Evolutionary conservation across 495 filamentous ascomycete genomes (phyloP).

Genomic region (Penicillium bovifimosum): DNA sequence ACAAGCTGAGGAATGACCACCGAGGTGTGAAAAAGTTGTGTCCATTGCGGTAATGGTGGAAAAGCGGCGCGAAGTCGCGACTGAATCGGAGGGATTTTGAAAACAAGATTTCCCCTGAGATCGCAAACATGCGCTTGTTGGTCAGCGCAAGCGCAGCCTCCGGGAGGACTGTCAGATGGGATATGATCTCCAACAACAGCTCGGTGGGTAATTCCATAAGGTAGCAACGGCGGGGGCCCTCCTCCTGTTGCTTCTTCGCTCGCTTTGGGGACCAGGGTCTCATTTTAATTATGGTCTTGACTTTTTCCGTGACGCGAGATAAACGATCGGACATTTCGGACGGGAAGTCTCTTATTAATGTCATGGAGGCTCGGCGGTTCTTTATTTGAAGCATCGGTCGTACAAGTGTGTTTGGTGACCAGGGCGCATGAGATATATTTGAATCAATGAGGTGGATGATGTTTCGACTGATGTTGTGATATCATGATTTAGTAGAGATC

Average conservation of each 20-base stretch:
- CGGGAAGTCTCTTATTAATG: constrained; percentile 12
- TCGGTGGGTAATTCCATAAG: constrained; percentile 43
- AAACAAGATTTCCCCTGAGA: constrained; percentile 31
- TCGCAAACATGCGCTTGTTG: constrained; percentile 39
- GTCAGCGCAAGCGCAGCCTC: constrained; percentile 41
- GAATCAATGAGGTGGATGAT: constrained; percentile 1
- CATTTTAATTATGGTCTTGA: constrained; percentile 33
- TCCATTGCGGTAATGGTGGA: constrained; percentile 41
- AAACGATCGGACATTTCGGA: constrained; percentile 28
- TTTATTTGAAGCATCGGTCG: constrained; percentile 10
- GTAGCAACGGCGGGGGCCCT: constrained; percentile 25
- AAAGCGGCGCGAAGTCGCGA: constrained; percentile 43
- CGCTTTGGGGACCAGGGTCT: constrained; percentile 24
- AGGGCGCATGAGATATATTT: constrained; percentile 11
- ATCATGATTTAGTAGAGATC: constrained; percentile 17
- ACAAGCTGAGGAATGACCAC: constrained; percentile 38
- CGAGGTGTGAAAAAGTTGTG: constrained; percentile 38
- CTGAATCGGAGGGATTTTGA: constrained; percentile 37
- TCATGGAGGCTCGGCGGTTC: constrained; percentile 13
- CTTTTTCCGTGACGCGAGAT: constrained; percentile 28
- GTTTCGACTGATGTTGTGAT: constrained; percentile 7
- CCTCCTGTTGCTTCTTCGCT: constrained; percentile 12
- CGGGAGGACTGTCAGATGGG: constrained; percentile 34
- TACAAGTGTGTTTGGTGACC: constrained; percentile 7
- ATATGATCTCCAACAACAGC: constrained; percentile 38